Base-by-base conservation (phyloP, 2,329 filamentous ascomycete genomes). In the Fusarium tupiense region DNA sequence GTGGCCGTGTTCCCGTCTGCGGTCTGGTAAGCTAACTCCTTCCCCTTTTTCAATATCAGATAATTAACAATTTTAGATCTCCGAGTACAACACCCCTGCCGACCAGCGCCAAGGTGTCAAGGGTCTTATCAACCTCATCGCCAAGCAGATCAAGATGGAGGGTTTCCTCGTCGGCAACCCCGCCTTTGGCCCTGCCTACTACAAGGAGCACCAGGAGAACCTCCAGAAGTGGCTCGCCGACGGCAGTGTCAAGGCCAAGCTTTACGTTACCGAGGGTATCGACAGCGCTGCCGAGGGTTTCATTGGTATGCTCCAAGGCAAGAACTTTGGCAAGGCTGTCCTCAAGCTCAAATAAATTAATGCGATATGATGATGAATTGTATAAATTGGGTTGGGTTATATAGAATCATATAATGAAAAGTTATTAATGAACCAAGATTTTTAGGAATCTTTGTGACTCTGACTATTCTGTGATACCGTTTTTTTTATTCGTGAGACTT, bases 261-360 rank as follows among this genome's bases (percentile, higher is more conserved):
- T 92, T 70, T 85, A 88, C 77, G 85, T 93, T 66, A 94, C 92
- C 1, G 87, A 91, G 61, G 94, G 94, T 26, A 95, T 97, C 68
- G 94, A 97, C 70, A 91, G 93, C n/a, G 92, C 91, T 2, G 85
- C 90, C 11, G 89, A 95, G 64, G 94, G 92, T 0, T 87, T 97
- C 69, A 83, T 96, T 19, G 93, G 91, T 19, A 91, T 97, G 86
- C 87, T 96, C 62, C 82, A 89, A 78, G 94, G 94, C 54, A 88
- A 93, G 83, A 97, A 97, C 85, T 93, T 95, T 83, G 94, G 94
- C 76, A 97, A 97, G 89, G 93, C 94, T 22, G 89, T 96, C 29
- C 79, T 96, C 78, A 93, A 94, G 86, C 82, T 89, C n/a, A 70
- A 58, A 63, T 72, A 72, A 44, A 52, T 70, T 53, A 60, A 62